Base-by-base conservation (phyloP, 2,329 filamentous ascomycete species). In the Neurospora sp. region DNA sequence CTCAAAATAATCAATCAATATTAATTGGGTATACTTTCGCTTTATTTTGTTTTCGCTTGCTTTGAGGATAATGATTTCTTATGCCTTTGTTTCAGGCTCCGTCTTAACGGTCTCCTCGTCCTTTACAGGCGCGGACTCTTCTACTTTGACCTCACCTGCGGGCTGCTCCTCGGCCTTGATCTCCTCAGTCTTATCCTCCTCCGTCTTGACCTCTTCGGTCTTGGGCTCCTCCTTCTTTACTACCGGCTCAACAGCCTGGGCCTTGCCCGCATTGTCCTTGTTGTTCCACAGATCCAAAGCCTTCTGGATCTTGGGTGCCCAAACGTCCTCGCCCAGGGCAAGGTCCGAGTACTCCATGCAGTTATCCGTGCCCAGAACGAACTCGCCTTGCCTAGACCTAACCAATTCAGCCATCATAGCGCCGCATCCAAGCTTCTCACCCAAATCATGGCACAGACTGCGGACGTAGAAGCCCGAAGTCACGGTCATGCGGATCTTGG, bases 401-500 rank as follows among this genome's bases (percentile, higher is more conserved):
- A 91, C 86, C 23, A 99, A 87, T 75, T 91, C 89, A 28, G 92
- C 88, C 95, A 99, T 98, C 74, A 96, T 85, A 40, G 87, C 96
- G 33, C 92, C 89, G 12, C 93, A 97, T 68, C 87, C 89, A 15
- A 97, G 85, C 74, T 92, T 93, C 74, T 89, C 84, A 28, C 95
- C 96, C 3, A 99, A 85, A 76, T 99, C 96, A 78, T 98, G 93
- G 75, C 93, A 94, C 74, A 99, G 88, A 70, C 92, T 96, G 72
- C 96, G 91, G 15, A 99, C 94, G 79, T 99, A 99, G 84, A 97
- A 99, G 46, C 96, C 96, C 0, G 93, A 97, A 1, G 93, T 93
- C 68, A 97, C 95, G 0, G 92, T 97, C 88, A 99, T 93, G 70
- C 91, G 89, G 71, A 99, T 88, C 77, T 88, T 91, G 67, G 88